Conservation (phyloP, 257 asterid species). For the Leonotis leonurus region DNA sequence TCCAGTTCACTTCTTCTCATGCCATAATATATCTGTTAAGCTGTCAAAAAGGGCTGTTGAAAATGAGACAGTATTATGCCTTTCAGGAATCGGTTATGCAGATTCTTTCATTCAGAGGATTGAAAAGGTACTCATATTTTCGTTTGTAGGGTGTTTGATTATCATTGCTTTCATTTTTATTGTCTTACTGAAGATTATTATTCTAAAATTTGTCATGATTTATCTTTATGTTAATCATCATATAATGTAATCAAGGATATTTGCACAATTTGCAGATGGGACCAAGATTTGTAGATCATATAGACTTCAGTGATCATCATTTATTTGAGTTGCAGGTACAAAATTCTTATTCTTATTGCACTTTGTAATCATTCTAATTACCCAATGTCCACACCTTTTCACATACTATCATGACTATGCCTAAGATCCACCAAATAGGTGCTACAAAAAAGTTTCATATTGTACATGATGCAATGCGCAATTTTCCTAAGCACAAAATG, state of each 20-base stretch:
- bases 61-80: constrained; percentile 45
- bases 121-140: constrained; percentile 34
- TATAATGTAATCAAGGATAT: constrained; percentile 9
- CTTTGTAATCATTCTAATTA: background rate
- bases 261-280: constrained; percentile 58
- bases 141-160: background rate
- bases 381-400: background rate
- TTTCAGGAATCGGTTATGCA: constrained; percentile 79
- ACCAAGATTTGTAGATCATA: constrained; percentile 56
- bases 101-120: constrained; percentile 68
- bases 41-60: constrained; percentile 34
- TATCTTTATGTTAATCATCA: background rate
- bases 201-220: background rate
- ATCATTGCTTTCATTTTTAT: background rate
- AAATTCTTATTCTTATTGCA: background rate
- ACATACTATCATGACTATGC: background rate
- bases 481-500: too few relatives aligned
- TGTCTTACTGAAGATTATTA: background rate
- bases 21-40: constrained; percentile 34
- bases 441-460: background rate
- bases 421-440: background rate
- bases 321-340: constrained; percentile 49
- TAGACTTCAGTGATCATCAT: constrained; percentile 92
- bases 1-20: too few relatives aligned
- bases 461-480: background rate